Conservation (phyloP, 192 early-diverging fungal genomes). For the Geosiphon pyriformis region DNA sequence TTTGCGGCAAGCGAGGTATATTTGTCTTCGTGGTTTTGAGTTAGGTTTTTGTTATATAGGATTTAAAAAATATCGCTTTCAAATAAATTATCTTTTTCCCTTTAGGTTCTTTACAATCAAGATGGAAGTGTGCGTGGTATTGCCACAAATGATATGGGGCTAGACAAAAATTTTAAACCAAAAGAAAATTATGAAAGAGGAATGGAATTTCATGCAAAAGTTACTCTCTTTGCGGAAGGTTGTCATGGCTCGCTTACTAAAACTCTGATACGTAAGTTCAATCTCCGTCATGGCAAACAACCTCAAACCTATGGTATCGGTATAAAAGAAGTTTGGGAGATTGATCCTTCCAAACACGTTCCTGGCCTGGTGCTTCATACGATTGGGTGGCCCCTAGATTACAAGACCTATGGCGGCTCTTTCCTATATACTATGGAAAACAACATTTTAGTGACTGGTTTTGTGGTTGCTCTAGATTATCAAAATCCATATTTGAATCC, state of each 20-base stretch:
- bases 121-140: conserved; percentile 91
- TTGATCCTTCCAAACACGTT: conserved; percentile 76
- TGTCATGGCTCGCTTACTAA: conserved; percentile 97
- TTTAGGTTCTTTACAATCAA: conserved; percentile 75
- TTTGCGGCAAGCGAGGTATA: conserved; percentile 84
- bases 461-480: conserved; percentile 92
- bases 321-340: conserved; percentile 98
- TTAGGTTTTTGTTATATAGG: conserved; percentile 12
- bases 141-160: conserved; percentile 91
- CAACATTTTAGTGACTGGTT: conserved; percentile 80
- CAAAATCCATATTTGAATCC: conserved; percentile 90
- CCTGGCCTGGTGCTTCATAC: conserved; percentile 82
- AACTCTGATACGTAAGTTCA: conserved; percentile 79
- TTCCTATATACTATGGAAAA: conserved; percentile 96
- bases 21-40: background rate
- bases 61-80: background rate
- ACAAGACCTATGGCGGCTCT: conserved; percentile 86
- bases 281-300: conserved; percentile 77
- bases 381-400: conserved; percentile 89
- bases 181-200: conserved; percentile 91
- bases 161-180: conserved; percentile 81
- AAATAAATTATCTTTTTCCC: background rate
- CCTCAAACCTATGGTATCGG: conserved; percentile 95
- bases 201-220: conserved; percentile 90
- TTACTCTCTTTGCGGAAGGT: conserved; percentile 95